phyloP scores from a whole-genome alignment of 2,329 filamentous ascomycete genomes.

The Juglanconis oblonga region DNA sequence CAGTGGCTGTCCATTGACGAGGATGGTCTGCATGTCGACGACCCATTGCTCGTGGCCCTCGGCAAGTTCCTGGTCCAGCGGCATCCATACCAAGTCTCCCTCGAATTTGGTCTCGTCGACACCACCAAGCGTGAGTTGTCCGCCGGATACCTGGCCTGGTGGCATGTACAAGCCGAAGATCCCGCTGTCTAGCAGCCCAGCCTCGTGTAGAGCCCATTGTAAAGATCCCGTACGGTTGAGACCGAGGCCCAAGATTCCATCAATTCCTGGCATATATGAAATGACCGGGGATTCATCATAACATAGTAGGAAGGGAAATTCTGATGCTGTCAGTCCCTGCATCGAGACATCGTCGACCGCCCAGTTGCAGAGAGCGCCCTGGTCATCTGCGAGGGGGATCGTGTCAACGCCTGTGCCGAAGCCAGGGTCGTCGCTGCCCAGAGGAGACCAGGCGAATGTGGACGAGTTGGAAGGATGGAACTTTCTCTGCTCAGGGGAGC shows the following conservation, averaged over 20 bases:
- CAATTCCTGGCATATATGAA: constrained; percentile 9
- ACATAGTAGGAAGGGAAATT: constrained; percentile 9
- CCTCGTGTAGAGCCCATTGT: constrained; percentile 26
- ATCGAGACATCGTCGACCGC: constrained; percentile 8
- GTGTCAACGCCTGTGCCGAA: constrained; percentile 16
- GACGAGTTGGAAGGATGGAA: constrained; percentile 12
- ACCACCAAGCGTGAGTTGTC: constrained; percentile 29
- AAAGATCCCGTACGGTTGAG: constrained; percentile 14
- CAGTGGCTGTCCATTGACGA: constrained; percentile 22
- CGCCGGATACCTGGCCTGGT: constrained; percentile 20
- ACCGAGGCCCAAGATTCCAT: constrained; percentile 14
- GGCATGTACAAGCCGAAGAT: constrained; percentile 28
- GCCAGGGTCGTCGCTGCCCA: not conserved
- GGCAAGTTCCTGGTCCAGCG: constrained; percentile 19
- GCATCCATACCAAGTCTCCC: constrained; percentile 23
- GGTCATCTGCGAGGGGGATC: constrained; percentile 1
- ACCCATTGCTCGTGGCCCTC: constrained; percentile 21
- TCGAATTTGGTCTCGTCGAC: constrained; percentile 25
- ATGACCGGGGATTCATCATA: constrained; percentile 6
- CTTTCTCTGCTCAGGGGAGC: not conserved
- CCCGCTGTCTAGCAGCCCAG: constrained; percentile 22
- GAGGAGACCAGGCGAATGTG: constrained; percentile 9
- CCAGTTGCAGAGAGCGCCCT: not conserved
- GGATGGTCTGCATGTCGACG: constrained; percentile 23
- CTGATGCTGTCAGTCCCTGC: constrained; percentile 1